Evolutionary conservation across 106 monocot species (phyloP), one percentile per base, ranked within the genome.

Genomic region (Agapanthus africanus): DNA sequence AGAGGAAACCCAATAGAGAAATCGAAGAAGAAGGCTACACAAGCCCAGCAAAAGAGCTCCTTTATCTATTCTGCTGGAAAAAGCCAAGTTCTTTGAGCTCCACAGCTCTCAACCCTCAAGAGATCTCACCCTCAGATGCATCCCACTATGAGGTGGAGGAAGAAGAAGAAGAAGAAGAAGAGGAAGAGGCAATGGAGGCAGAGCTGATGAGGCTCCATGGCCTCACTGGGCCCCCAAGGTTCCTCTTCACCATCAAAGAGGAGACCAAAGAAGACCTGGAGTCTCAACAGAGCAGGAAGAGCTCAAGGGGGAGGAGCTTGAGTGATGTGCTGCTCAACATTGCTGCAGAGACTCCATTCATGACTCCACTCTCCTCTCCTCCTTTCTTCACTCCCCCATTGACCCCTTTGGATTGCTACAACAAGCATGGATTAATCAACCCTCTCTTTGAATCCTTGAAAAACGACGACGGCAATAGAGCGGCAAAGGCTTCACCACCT

Each of bases 191-290:
- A 9, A 62, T 84, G 37, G 90, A 91, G 28, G 74, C 81, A n/a
- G 87, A 91, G 84, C 82, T 87, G 21, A 87, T 91, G 82, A 79
- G 91, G 67, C 73, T 87, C 0, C 80, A 87, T 78, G 73, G 73
- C 73, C 80, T 91, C 61, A 19, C 77, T 3, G 87, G 87, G 33
- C 84, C 84, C 4, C 79, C 87, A 2, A 66, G 91, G 59, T 71
- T 91, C 32, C 82, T 91, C 39, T 91, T 91, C 82, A 91, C 91
- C 71, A 91, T 91, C 66, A 85, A 79, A 27, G 91, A 91, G 75
- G 91, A 91, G 76, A 91, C 87, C 19, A 87, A 80, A 63, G 91
- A 91, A 60, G 54, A 54, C 16, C 16, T 54, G 22, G 88, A 92
- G 73, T 14, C 15, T 54, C 42, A 42, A 42, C 4, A n/a, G 15